Percentiles rank a stretch among this genome's conserved stretches.
Evolutionary conservation across 352 stramenopile species (phyloP).

Genomic region (Pythium guiyangense): DNA sequence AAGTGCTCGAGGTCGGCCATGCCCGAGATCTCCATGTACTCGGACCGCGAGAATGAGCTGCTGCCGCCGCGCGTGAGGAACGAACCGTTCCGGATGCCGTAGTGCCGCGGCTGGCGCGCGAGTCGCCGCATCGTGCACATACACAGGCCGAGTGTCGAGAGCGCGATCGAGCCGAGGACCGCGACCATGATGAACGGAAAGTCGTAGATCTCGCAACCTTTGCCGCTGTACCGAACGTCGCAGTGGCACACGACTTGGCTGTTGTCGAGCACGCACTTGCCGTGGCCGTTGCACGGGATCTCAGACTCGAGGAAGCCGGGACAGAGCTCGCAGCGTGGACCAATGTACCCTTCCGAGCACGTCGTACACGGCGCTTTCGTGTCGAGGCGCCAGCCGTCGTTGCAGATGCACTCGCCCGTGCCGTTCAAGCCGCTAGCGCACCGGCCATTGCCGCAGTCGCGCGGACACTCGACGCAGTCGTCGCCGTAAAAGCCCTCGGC

Average conservation of each 20-base stretch:
- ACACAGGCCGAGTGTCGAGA: slow-evolving; percentile 80
- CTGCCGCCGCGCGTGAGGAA: slow-evolving; percentile 43
- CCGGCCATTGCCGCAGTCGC: slow-evolving; percentile 66
- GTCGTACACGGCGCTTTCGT: slow-evolving; percentile 56
- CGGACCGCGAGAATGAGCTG: slow-evolving; percentile 58
- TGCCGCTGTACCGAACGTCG: slow-evolving; percentile 67
- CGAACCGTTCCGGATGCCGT: slow-evolving; percentile 8
- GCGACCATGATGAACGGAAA: slow-evolving; percentile 82
- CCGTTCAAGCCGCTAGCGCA: slow-evolving; percentile 77
- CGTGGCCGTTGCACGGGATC: slow-evolving; percentile 65
- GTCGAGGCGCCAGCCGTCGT: slow-evolving; percentile 66
- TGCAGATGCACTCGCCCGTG: slow-evolving; percentile 72
- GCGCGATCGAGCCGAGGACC: slow-evolving; percentile 68
- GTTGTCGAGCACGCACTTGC: slow-evolving; percentile 50
- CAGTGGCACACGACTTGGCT: slow-evolving; percentile 60
- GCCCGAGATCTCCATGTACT: slow-evolving; percentile 85
- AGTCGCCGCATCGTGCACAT: slow-evolving; percentile 85
- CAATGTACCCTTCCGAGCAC: slow-evolving; percentile 77
- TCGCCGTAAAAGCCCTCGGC: slow-evolving; percentile 78
- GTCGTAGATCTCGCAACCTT: slow-evolving; percentile 79
- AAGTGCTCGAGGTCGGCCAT: slow-evolving; percentile 87
- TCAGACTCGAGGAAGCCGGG: slow-evolving; percentile 72
- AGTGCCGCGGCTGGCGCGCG: slow-evolving; percentile 53
- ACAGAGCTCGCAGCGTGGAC: slow-evolving; percentile 59
- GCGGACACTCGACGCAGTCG: slow-evolving; percentile 57